These are phyloP conservation scores for Nasturtium officinale DNA, from an alignment of 345 rosid genomes.

Conservation along the genomic window DNA sequence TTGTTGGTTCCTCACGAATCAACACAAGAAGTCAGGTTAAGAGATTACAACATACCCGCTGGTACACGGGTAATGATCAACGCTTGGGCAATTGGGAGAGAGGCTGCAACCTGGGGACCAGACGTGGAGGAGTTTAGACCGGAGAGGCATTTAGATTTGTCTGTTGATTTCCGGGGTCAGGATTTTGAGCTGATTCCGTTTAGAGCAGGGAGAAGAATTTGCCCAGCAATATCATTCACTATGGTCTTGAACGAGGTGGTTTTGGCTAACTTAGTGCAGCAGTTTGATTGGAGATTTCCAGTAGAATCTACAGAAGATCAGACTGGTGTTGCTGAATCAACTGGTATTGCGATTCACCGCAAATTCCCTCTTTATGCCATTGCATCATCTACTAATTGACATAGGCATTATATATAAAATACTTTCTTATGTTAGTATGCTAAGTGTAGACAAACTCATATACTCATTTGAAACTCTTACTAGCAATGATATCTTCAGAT, in stretches of 20 bases:
- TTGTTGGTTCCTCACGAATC: constrained; percentile 40
- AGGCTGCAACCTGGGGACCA: constrained; percentile 36
- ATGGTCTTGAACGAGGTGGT: constrained; percentile 25
- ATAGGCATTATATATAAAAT: too few species aligned
- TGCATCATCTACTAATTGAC: constrained; percentile 20
- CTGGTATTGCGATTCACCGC: neutral
- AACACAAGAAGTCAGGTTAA: constrained; percentile 33
- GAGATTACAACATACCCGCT: constrained; percentile 36
- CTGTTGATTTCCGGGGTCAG: constrained; percentile 37
- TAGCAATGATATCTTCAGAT: neutral
- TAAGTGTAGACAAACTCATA: too few species aligned
- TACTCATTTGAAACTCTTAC: neutral
- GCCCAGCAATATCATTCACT: constrained; percentile 37
- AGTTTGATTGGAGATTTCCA: constrained; percentile 37
- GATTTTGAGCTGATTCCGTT: constrained; percentile 39
- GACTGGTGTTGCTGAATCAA: constrained; percentile 12
- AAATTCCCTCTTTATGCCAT: constrained; percentile 21
- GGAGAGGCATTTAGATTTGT: constrained; percentile 36
- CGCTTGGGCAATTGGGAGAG: constrained; percentile 47
- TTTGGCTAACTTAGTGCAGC: constrained; percentile 34
- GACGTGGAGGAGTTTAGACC: constrained; percentile 34
- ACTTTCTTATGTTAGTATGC: too few species aligned
- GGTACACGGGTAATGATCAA: constrained; percentile 43
- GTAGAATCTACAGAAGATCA: neutral
- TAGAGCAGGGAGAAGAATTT: constrained; percentile 41